phyloP scores from a whole-genome alignment of 1,139 yeast species.

The Geotrichum carabidarum region DNA sequence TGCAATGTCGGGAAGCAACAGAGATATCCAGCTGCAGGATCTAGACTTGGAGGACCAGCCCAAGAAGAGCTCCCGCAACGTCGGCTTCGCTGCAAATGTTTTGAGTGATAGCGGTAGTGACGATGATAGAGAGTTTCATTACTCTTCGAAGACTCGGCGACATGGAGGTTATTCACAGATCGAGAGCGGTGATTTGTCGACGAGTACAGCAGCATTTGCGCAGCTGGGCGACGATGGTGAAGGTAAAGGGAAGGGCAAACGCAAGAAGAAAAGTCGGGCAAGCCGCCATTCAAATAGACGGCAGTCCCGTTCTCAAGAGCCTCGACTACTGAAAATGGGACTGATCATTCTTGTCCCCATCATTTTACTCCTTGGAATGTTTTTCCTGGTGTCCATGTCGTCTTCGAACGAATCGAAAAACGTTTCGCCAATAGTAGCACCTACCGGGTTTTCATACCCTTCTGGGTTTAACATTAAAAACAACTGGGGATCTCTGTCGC shows the following conservation, averaged over 20 bases:
- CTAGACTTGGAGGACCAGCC: conserved; percentile 7
- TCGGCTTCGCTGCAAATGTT: conserved; percentile 2
- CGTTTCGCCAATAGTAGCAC: conserved; percentile 39
- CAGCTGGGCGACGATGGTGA: not conserved
- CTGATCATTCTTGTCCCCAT: conserved; percentile 31
- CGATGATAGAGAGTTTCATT: not conserved
- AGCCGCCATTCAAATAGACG: conserved; percentile 7
- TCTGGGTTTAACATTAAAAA: conserved; percentile 41
- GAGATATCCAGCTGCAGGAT: conserved; percentile 1
- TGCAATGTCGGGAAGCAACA: too few species aligned
- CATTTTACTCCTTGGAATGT: conserved; percentile 27
- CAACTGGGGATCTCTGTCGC: conserved; percentile 42
- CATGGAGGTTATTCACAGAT: conserved; percentile 4
- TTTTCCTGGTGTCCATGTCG: conserved; percentile 27
- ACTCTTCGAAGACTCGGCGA: not conserved
- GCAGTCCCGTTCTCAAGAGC: conserved; percentile 1
- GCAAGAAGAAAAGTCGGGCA: conserved; percentile 4
- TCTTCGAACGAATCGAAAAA: conserved; percentile 26
- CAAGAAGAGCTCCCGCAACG: not conserved
- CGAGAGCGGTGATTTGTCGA: conserved; percentile 8
- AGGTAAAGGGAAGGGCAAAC: conserved; percentile 1
- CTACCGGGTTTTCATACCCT: conserved; percentile 38
- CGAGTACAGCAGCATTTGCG: not conserved
- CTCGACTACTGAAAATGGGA: conserved; percentile 13
- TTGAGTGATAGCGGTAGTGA: not conserved